These are phyloP conservation scores for Rhodotorula kratochvilovae DNA, from an alignment of 768 basidiomycete genomes.

Conservation along the genomic window DNA sequence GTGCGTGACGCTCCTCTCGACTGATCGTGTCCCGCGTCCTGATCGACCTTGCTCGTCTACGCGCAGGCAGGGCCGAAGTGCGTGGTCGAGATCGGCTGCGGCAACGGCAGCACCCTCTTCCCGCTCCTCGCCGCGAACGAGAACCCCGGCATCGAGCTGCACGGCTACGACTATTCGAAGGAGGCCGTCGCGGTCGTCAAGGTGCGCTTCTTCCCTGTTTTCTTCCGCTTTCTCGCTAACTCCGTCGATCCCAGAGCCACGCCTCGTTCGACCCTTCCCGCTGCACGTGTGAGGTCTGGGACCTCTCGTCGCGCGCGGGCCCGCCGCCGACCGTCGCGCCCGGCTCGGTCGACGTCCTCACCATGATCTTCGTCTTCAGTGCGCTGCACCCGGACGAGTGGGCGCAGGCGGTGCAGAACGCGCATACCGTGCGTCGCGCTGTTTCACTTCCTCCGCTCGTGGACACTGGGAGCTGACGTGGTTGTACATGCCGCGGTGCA, in stretches of 20 bases:
- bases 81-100: constrained; percentile 82
- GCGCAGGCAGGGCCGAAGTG: constrained; percentile 67
- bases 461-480: too few species aligned
- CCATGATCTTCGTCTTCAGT: constrained; percentile 90
- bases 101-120: constrained; percentile 91
- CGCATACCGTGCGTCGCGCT: constrained; percentile 57
- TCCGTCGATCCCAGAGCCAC: not conserved
- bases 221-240: not conserved
- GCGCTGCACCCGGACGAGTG: constrained; percentile 93
- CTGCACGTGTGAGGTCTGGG: constrained; percentile 76
- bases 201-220: constrained; percentile 50
- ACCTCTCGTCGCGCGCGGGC: constrained; percentile 62
- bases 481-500: too few species aligned
- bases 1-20: constrained; percentile 49
- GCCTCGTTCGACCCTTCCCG: constrained; percentile 45
- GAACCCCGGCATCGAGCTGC: constrained; percentile 68
- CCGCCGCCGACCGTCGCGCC: constrained; percentile 62
- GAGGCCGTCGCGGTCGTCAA: constrained; percentile 87
- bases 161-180: constrained; percentile 84
- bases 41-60: not conserved
- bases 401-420: constrained; percentile 72
- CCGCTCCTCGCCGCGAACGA: constrained; percentile 76
- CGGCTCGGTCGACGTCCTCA: constrained; percentile 73
- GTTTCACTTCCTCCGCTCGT: constrained; percentile 26
- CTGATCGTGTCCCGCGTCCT: not conserved